A percentile compares a stretch with the other conserved stretches of the same genome.
Evolutionary conservation across 352 stramenopile genomes (phyloP).

Genomic region (Phytophthora sp.): DNA sequence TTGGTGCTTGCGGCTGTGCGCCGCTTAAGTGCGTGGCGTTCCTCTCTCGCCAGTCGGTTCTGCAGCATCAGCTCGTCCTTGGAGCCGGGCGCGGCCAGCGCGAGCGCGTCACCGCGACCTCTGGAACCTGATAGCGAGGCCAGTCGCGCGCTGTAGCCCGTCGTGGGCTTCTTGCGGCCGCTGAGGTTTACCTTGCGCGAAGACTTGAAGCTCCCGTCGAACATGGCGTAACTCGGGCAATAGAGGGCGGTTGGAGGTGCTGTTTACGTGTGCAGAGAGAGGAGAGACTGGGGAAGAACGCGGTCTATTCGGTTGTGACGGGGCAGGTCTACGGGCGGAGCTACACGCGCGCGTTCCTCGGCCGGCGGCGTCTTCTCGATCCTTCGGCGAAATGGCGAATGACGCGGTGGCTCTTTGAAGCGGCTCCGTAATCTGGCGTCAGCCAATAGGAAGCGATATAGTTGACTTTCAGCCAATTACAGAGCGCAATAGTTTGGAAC

Average conservation of each 20-base stretch:
- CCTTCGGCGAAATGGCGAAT: slow-evolving; percentile 14
- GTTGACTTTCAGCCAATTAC: no score
- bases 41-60: slow-evolving; percentile 57
- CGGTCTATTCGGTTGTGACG: background rate
- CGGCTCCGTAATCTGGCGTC: slow-evolving; percentile 7
- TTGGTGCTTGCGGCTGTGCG: slow-evolving; percentile 46
- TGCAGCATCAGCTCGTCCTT: slow-evolving; percentile 69
- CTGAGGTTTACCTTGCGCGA: slow-evolving; percentile 74
- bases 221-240: slow-evolving; percentile 42
- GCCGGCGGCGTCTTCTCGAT: slow-evolving; percentile 16
- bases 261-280: background rate
- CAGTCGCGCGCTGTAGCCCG: slow-evolving; percentile 30
- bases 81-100: slow-evolving; percentile 13
- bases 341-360: background rate
- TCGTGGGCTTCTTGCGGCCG: slow-evolving; percentile 51
- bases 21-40: slow-evolving; percentile 51
- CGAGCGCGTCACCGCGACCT: slow-evolving; percentile 5
- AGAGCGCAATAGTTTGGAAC: no score
- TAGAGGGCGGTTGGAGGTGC: background rate
- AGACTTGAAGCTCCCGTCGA: slow-evolving; percentile 78
- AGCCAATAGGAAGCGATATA: no score
- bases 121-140: slow-evolving; percentile 19
- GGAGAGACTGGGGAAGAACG: background rate
- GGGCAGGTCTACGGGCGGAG: background rate
- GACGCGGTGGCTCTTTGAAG: slow-evolving; percentile 11